Evolutionary conservation across 306 rosid species (phyloP).

Genomic region (Hippophae rhamnoides): DNA sequence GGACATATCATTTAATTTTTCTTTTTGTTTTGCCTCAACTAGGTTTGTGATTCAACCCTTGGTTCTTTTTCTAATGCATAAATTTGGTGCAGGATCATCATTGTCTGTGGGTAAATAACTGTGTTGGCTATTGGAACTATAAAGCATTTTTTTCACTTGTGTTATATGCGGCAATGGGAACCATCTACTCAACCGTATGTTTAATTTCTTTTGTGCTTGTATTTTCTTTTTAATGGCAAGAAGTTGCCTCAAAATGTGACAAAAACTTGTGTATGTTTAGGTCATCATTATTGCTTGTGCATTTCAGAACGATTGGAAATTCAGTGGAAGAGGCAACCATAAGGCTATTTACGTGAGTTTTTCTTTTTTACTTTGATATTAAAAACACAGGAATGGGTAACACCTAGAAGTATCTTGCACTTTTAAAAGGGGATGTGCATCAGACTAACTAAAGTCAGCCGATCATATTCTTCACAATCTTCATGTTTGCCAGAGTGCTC

Average conservation of each 20-base stretch:
- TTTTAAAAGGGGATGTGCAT: too few species aligned
- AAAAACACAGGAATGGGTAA: too few species aligned
- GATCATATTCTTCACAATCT: too few species aligned
- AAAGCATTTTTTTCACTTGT: slow-evolving; percentile 61
- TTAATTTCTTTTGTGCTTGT: slow-evolving; percentile 7
- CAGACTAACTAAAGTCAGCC: too few species aligned
- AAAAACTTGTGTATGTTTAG: slow-evolving; percentile 27
- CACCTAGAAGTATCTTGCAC: too few species aligned
- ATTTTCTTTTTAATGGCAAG: slow-evolving; percentile 5
- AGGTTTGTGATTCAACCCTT: neutral
- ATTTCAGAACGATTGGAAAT: slow-evolving; percentile 51
- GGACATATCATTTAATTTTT: neutral
- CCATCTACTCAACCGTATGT: slow-evolving; percentile 60
- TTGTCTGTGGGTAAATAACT: slow-evolving; percentile 80
- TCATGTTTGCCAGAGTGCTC: too few species aligned
- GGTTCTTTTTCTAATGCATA: slow-evolving; percentile 10
- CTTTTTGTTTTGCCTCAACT: slow-evolving; percentile 8
- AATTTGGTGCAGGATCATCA: slow-evolving; percentile 80
- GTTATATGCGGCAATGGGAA: slow-evolving; percentile 43
- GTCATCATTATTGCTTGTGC: slow-evolving; percentile 40
- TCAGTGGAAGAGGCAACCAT: slow-evolving; percentile 21
- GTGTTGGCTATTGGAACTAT: slow-evolving; percentile 87
- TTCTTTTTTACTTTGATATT: neutral
- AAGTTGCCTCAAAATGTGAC: slow-evolving; percentile 11
- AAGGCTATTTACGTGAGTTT: slow-evolving; percentile 62